These are phyloP conservation scores for Cryptococcus sp. DNA, from an alignment of 1,284 basidiomycete species.

Conservation along the genomic window DNA sequence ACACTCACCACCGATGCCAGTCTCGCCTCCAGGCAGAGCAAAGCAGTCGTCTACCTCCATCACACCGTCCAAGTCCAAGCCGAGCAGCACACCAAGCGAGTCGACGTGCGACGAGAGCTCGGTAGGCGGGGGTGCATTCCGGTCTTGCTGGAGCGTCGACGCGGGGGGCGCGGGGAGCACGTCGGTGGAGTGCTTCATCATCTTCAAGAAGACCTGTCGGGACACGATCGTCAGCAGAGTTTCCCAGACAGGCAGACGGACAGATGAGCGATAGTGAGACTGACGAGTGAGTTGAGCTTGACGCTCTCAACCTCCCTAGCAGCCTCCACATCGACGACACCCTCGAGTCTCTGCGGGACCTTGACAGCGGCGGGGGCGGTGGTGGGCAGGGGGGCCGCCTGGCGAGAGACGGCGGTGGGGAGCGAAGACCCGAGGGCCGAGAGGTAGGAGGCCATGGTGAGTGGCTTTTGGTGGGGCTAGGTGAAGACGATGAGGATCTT, in stretches of 20 bases:
- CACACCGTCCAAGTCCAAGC: conserved; percentile 84
- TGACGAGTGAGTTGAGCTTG: conserved; percentile 78
- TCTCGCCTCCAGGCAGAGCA: conserved; percentile 60
- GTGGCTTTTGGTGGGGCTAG: background rate
- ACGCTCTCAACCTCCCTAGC: conserved; percentile 73
- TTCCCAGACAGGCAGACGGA: background rate
- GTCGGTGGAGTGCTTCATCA: conserved; percentile 67
- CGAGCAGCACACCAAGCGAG: conserved; percentile 79
- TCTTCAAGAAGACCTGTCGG: conserved; percentile 81
- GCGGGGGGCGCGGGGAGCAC: conserved; percentile 39
- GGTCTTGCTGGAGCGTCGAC: conserved; percentile 34
- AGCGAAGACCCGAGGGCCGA: conserved; percentile 75
- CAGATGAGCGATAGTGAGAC: conserved; percentile 39
- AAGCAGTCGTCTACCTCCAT: conserved; percentile 93
- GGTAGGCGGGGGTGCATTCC: conserved; percentile 45
- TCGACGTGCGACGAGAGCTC: conserved; percentile 51
- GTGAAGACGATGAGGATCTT: no score
- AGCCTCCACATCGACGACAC: conserved; percentile 83
- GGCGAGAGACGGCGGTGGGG: conserved; percentile 58
- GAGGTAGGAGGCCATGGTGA: conserved; percentile 67
- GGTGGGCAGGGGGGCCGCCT: conserved; percentile 61
- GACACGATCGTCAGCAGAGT: background rate
- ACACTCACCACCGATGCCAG: conserved; percentile 37
- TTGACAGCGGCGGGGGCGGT: conserved; percentile 47
- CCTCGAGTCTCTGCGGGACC: conserved; percentile 84